Conservation (phyloP, 2,329 filamentous ascomycete species). For the Ilyonectria robusta region DNA sequence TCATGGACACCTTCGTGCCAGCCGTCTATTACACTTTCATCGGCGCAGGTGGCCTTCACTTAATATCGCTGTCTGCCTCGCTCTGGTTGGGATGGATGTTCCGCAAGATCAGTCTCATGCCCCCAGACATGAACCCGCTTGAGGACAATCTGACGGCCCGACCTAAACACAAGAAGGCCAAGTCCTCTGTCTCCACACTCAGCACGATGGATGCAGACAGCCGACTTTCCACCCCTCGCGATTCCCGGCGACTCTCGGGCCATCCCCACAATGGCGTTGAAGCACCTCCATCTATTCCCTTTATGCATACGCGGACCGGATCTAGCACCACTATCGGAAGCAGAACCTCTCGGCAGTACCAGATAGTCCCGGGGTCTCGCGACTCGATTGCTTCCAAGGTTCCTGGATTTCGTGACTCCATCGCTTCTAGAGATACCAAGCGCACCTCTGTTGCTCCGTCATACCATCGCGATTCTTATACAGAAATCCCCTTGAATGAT, state of each 20-base stretch:
- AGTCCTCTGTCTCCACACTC: slow-evolving; percentile 67
- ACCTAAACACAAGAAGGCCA: slow-evolving; percentile 80
- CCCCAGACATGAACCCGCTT: slow-evolving; percentile 95
- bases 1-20: slow-evolving; percentile 73
- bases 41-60: slow-evolving; percentile 75
- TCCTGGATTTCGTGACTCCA: slow-evolving; percentile 59
- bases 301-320: slow-evolving; percentile 81
- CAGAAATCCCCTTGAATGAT: slow-evolving; percentile 64
- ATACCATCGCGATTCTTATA: slow-evolving; percentile 62
- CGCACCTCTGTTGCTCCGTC: slow-evolving; percentile 59
- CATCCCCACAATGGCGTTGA: slow-evolving; percentile 61
- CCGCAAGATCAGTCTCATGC: slow-evolving; percentile 83
- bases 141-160: slow-evolving; percentile 87
- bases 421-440: slow-evolving; percentile 62
- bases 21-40: slow-evolving; percentile 79
- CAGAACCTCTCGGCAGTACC: slow-evolving; percentile 70
- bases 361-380: slow-evolving; percentile 61
- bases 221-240: slow-evolving; percentile 66
- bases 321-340: slow-evolving; percentile 71
- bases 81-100: slow-evolving; percentile 85
- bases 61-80: slow-evolving; percentile 78
- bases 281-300: slow-evolving; percentile 75
- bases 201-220: slow-evolving; percentile 68
- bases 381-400: slow-evolving; percentile 59
- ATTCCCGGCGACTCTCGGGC: slow-evolving; percentile 60